Conservation (phyloP, 352 stramenopile species). For the Globisporangium solare region DNA sequence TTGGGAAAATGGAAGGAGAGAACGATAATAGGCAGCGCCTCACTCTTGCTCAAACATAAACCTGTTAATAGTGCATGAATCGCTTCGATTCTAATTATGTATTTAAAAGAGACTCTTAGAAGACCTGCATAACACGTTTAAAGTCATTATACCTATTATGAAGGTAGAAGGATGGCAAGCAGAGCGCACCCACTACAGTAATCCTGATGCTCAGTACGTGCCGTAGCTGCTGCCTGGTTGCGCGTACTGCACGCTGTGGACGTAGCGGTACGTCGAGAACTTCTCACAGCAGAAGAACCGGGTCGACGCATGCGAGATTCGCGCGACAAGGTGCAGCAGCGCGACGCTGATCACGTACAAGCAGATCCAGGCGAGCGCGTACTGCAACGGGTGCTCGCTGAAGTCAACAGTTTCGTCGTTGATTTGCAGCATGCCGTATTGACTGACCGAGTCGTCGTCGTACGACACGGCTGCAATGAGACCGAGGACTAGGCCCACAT, state of each 20-base stretch:
- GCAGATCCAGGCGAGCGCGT: constrained; percentile 34
- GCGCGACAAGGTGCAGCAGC: constrained; percentile 48
- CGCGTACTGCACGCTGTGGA: constrained; percentile 31
- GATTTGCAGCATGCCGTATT: constrained; percentile 10
- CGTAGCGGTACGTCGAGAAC: constrained; percentile 48
- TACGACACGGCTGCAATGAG: constrained; percentile 18
- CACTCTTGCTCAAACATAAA: neutral
- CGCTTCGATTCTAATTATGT: too few relatives aligned
- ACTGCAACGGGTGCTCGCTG: constrained; percentile 32
- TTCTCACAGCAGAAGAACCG: constrained; percentile 65
- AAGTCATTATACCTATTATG: too few relatives aligned
- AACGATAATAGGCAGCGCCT: neutral
- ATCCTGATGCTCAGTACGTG: too few relatives aligned
- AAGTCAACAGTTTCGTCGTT: constrained; percentile 16
- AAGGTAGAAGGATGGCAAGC: too few relatives aligned
- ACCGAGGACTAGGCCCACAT: constrained; percentile 24
- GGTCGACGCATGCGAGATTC: constrained; percentile 38
- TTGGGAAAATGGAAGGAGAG: neutral
- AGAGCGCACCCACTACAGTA: too few relatives aligned
- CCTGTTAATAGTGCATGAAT: neutral
- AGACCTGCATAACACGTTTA: too few relatives aligned
- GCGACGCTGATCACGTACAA: constrained; percentile 49
- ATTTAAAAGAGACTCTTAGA: too few relatives aligned
- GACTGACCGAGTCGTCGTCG: constrained; percentile 20
- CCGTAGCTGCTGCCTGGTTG: constrained; percentile 8